phyloP scores from a whole-genome alignment of 2,329 filamentous ascomycete genomes.

The Fusarium verrucosum region DNA sequence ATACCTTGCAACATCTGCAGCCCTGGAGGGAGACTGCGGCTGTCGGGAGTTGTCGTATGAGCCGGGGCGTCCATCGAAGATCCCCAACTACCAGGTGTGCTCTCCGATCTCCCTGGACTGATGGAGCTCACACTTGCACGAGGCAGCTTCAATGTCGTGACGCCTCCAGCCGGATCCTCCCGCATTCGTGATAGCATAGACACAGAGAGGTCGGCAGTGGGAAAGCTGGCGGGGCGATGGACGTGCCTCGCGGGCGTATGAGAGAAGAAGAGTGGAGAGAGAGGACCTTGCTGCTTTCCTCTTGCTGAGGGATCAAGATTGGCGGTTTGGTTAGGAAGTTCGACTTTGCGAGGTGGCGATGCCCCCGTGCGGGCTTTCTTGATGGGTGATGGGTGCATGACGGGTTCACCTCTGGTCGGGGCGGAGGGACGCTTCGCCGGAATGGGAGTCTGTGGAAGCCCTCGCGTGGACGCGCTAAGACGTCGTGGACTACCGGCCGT shows the following conservation, averaged over 20 bases:
- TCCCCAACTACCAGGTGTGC: conserved; percentile 62
- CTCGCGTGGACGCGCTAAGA: conserved; percentile 21
- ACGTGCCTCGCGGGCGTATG: conserved; percentile 52
- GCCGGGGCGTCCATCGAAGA: conserved; percentile 64
- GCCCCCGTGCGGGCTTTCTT: conserved; percentile 62
- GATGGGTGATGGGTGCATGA: conserved; percentile 50
- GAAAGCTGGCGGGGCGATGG: conserved; percentile 51
- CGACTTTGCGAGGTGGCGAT: conserved; percentile 56
- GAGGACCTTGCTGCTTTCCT: conserved; percentile 49
- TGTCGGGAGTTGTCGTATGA: conserved; percentile 63
- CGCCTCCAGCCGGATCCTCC: conserved; percentile 54
- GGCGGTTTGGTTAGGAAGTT: conserved; percentile 49
- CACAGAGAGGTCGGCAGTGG: conserved; percentile 53
- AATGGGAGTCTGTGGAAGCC: conserved; percentile 28
- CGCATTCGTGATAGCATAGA: conserved; percentile 59
- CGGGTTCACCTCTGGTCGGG: conserved; percentile 34
- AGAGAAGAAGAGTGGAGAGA: conserved; percentile 64
- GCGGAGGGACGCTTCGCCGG: conserved; percentile 43
- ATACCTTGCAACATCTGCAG: conserved; percentile 69
- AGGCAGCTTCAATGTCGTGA: conserved; percentile 66
- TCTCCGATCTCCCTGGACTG: conserved; percentile 59
- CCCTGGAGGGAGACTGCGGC: conserved; percentile 57
- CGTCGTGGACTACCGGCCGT: conserved; percentile 30
- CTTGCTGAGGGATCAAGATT: conserved; percentile 41
- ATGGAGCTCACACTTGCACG: conserved; percentile 61